A percentile compares a stretch with the other conserved stretches of the same genome.
phyloP scores from a whole-genome alignment of 2,329 filamentous ascomycete genomes.

The Cladophialophora bantiana region DNA sequence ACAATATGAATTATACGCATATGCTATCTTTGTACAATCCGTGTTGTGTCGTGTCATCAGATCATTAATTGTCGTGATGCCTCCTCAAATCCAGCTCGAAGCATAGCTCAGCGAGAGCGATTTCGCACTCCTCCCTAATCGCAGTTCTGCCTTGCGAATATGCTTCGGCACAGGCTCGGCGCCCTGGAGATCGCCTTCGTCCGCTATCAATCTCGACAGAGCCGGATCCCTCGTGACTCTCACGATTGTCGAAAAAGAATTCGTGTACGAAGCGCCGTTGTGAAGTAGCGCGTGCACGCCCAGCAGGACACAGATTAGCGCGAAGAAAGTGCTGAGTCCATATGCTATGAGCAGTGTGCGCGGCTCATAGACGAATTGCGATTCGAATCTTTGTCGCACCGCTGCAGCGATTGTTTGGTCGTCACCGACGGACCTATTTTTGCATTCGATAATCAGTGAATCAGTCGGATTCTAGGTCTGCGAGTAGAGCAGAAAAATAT shows the following conservation, averaged over 20 bases:
- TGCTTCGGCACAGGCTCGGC: conserved; percentile 27
- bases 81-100: conserved; percentile 11
- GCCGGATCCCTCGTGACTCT: conserved; percentile 29
- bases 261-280: conserved; percentile 31
- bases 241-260: conserved; percentile 31
- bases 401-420: conserved; percentile 8
- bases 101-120: conserved; percentile 13
- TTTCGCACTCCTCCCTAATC: conserved; percentile 23
- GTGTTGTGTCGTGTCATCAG: not conserved
- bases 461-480: not conserved
- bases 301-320: conserved; percentile 24
- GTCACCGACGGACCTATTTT: not conserved
- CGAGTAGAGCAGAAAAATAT: not conserved
- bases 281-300: conserved; percentile 28
- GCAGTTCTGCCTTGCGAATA: conserved; percentile 16
- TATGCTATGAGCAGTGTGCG: conserved; percentile 28
- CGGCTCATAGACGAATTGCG: conserved; percentile 31
- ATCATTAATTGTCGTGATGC: not conserved
- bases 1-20: not conserved
- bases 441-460: not conserved
- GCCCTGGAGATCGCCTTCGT: conserved; percentile 31
- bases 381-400: conserved; percentile 12
- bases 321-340: conserved; percentile 20
- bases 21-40: no score
- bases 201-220: conserved; percentile 27